These are phyloP conservation scores for Davidsoniella australis DNA, from an alignment of 2,329 filamentous ascomycete species.

Conservation along the genomic window DNA sequence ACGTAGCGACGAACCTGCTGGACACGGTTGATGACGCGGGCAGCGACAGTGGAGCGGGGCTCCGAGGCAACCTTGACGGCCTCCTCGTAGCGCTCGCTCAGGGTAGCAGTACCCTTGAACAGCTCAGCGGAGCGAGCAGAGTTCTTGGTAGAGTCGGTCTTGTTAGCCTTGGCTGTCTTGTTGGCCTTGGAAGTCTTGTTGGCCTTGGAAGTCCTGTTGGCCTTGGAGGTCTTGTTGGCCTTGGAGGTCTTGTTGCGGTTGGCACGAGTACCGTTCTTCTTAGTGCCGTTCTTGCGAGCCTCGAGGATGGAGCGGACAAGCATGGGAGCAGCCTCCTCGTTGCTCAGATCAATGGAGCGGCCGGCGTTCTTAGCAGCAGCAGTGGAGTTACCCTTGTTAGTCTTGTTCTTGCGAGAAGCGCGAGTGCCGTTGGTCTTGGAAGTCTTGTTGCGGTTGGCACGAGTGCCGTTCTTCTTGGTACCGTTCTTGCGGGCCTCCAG, in stretches of 20 bases:
- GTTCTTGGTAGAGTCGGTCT: not conserved
- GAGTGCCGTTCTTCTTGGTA: not conserved
- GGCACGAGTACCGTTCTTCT: not conserved
- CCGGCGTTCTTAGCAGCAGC: not conserved
- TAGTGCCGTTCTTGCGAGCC: slow-evolving; percentile 1
- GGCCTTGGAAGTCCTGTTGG: no score
- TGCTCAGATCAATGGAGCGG: not conserved
- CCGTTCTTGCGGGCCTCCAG: slow-evolving; percentile 5
- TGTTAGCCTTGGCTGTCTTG: not conserved
- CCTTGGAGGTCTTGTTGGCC: not conserved
- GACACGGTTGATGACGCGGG: slow-evolving; percentile 4
- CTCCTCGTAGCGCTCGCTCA: not conserved
- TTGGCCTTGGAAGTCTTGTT: slow-evolving; percentile 1
- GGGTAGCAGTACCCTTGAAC: not conserved
- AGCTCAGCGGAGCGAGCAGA: no score
- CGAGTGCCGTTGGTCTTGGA: not conserved
- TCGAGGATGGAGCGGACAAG: not conserved
- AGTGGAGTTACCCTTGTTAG: not conserved
- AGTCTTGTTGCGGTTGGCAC: not conserved
- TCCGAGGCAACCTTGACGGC: not conserved
- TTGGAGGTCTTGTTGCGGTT: slow-evolving; percentile 1
- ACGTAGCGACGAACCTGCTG: slow-evolving; percentile 8
- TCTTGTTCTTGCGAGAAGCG: not conserved
- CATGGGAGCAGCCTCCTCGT: not conserved
- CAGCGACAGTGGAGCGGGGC: not conserved